Evolutionary conservation across 495 filamentous ascomycete genomes (phyloP).

Genomic region (Trichoderma asperelloides): DNA sequence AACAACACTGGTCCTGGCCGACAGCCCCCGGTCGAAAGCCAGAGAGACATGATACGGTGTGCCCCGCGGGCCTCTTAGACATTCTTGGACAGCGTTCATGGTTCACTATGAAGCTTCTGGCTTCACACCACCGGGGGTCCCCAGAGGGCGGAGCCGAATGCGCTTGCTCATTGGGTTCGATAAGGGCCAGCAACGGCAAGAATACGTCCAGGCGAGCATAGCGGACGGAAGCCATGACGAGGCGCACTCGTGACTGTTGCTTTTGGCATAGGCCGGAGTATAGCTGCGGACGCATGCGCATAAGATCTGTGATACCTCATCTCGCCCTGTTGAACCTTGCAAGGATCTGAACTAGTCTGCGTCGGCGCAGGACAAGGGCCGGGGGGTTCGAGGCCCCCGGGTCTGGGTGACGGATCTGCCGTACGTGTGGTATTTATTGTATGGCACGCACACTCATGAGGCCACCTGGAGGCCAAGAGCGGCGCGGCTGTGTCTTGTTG

Average conservation of each 20-base stretch:
- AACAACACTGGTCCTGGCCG: not conserved
- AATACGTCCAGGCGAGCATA: not conserved
- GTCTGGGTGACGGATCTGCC: not conserved
- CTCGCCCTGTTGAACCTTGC: constrained; percentile 8
- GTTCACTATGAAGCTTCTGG: not conserved
- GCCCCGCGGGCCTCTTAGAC: not conserved
- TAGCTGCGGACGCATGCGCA: constrained; percentile 7
- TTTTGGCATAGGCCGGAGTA: constrained; percentile 3
- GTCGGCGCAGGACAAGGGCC: constrained; percentile 1
- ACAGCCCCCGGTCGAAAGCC: not conserved
- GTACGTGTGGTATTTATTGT: not conserved
- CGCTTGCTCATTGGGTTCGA: not conserved
- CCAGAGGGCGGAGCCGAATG: not conserved
- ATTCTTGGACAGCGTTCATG: not conserved
- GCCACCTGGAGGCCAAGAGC: not conserved
- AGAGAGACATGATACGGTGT: not conserved
- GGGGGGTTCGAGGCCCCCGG: not conserved
- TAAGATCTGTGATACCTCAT: constrained; percentile 11
- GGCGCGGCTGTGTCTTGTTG: not conserved
- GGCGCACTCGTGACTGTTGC: not conserved
- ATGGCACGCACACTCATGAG: not conserved
- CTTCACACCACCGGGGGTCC: not conserved
- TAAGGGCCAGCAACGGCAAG: not conserved
- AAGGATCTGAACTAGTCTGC: constrained; percentile 3
- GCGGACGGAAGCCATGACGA: not conserved